Percentiles rank a stretch among this genome's conserved stretches.
phyloP scores from a whole-genome alignment of 2,329 filamentous ascomycete genomes.

The Fusarium torulosum region DNA sequence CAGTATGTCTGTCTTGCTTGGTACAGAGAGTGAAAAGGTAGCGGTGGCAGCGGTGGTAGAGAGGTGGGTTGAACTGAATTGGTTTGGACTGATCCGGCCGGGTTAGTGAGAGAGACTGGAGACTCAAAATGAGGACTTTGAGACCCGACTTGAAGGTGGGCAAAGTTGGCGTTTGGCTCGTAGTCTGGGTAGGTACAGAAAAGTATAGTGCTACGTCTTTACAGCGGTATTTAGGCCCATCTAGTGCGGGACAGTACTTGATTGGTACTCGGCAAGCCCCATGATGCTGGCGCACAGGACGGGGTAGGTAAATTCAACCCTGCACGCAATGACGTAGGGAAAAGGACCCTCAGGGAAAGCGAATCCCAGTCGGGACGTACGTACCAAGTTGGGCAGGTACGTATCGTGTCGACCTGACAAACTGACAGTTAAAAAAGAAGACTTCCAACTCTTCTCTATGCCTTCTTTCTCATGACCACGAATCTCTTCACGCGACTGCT shows the following conservation, averaged over 20 bases:
- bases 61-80: constrained; percentile 22
- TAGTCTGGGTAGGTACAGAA: constrained; percentile 16
- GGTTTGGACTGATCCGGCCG: constrained; percentile 27
- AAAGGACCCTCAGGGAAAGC: constrained; percentile 35
- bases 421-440: neutral
- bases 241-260: constrained; percentile 10
- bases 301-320: constrained; percentile 30
- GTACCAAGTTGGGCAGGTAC: constrained; percentile 21
- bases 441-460: constrained; percentile 5
- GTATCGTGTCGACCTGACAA: constrained; percentile 11
- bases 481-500: constrained; percentile 5
- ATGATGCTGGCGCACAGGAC: constrained; percentile 34
- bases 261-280: constrained; percentile 20
- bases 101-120: constrained; percentile 38
- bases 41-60: constrained; percentile 42
- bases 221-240: neutral
- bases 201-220: constrained; percentile 16
- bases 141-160: constrained; percentile 40
- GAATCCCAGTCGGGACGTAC: constrained; percentile 16
- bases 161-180: constrained; percentile 41
- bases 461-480: neutral
- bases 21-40: constrained; percentile 45
- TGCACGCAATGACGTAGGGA: constrained; percentile 48
- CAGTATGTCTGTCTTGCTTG: constrained; percentile 28
- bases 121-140: constrained; percentile 30